phyloP scores from a whole-genome alignment of 192 early-diverging fungal species.

The Pecoramyces ruminantium region DNA sequence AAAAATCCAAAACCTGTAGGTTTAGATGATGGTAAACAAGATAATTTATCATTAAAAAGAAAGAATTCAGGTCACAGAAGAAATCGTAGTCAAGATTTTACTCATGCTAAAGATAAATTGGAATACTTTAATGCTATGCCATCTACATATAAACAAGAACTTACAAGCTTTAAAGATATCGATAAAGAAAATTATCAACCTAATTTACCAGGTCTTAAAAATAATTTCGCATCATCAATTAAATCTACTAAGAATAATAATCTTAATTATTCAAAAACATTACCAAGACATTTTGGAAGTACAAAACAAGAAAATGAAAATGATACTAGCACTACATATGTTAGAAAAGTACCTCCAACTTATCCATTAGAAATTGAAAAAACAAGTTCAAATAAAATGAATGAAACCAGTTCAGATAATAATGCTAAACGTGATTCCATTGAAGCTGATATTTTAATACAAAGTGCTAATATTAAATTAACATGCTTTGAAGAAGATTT shows the following conservation, averaged over 20 bases:
- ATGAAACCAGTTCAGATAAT: background rate
- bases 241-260: background rate
- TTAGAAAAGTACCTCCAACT: background rate
- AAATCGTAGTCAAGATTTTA: background rate
- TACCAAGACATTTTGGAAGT: background rate
- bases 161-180: background rate
- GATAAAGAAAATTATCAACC: background rate
- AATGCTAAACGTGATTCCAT: background rate
- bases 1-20: background rate
- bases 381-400: background rate
- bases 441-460: background rate
- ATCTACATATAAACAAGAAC: background rate
- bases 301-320: background rate
- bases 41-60: background rate
- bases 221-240: background rate
- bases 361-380: background rate
- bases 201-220: background rate
- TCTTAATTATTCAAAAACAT: background rate
- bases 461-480: background rate
- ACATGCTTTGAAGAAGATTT: background rate
- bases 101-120: background rate
- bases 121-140: background rate
- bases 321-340: no score
- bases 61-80: background rate
- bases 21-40: background rate